These are phyloP conservation scores for Rhodotorula toruloides DNA, from an alignment of 768 basidiomycete genomes.

Conservation along the genomic window DNA sequence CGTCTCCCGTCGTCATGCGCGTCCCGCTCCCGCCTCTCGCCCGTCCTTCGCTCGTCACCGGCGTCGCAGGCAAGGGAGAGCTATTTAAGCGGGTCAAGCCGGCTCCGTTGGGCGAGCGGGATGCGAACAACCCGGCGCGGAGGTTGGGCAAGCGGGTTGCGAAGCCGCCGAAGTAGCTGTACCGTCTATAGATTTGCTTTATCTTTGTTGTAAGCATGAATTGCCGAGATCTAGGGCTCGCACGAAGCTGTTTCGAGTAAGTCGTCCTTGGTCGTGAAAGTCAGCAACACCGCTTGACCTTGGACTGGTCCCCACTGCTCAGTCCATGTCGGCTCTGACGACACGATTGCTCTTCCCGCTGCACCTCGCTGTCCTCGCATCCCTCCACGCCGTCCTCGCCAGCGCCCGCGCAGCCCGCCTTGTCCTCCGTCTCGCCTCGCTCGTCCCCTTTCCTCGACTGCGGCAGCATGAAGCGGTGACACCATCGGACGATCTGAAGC, in stretches of 20 bases:
- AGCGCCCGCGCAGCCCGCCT: constrained; percentile 8
- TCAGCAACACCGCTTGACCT: too few species aligned
- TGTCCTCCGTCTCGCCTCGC: constrained; percentile 3
- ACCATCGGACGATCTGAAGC: not conserved
- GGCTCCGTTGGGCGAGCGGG: constrained; percentile 16
- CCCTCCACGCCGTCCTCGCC: constrained; percentile 26
- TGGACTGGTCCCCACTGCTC: not conserved
- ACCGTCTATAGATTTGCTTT: not conserved
- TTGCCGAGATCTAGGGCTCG: too few species aligned
- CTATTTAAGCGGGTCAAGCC: not conserved
- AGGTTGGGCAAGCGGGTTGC: not conserved
- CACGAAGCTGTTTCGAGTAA: too few species aligned
- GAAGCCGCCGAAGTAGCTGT: constrained; percentile 4
- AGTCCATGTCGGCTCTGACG: too few species aligned
- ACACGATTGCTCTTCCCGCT: constrained; percentile 28
- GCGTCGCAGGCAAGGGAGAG: not conserved
- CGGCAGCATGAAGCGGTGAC: not conserved
- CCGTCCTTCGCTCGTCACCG: not conserved
- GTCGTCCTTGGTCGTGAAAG: too few species aligned
- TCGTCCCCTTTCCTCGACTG: not conserved
- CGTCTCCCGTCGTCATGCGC: constrained; percentile 8
- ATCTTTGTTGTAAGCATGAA: constrained; percentile 2
- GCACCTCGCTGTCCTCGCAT: constrained; percentile 16
- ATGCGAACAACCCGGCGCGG: constrained; percentile 4
- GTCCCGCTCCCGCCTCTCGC: not conserved